A percentile compares a stretch with the other conserved stretches of the same genome.
phyloP scores from a whole-genome alignment of 2,329 filamentous ascomycete genomes.

The Stagonosporopsis rhizophila region DNA sequence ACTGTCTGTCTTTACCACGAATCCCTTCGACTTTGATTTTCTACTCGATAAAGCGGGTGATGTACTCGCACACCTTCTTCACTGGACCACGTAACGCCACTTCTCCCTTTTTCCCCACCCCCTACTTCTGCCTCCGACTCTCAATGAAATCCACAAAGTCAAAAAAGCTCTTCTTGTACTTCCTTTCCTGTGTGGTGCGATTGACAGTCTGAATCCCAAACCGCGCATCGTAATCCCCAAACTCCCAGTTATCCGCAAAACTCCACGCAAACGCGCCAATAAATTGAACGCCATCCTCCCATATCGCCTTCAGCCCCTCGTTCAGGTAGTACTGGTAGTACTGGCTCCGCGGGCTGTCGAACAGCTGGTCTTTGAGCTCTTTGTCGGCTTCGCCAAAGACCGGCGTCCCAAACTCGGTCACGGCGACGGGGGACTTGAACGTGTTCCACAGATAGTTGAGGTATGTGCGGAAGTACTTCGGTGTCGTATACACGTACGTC shows the following conservation, averaged over 20 bases:
- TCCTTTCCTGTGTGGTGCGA: constrained; percentile 58
- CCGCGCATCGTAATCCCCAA: constrained; percentile 57
- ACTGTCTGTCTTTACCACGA: neutral
- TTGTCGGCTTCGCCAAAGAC: constrained; percentile 58
- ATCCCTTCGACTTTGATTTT: too few relatives aligned
- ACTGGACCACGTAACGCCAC: too few relatives aligned
- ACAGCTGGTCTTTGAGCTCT: constrained; percentile 58
- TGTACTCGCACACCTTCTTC: too few relatives aligned
- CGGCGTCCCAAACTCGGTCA: constrained; percentile 67
- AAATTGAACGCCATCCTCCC: constrained; percentile 63
- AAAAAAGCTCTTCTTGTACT: constrained; percentile 66
- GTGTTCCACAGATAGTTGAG: constrained; percentile 67
- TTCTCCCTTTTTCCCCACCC: neutral
- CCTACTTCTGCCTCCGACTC: constrained; percentile 19
- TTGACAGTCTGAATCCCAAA: constrained; percentile 67
- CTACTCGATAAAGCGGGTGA: too few relatives aligned
- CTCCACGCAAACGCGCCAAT: constrained; percentile 63
- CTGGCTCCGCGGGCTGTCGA: constrained; percentile 60
- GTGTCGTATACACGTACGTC: constrained; percentile 65
- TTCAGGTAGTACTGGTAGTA: constrained; percentile 64
- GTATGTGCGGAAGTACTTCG: constrained; percentile 63
- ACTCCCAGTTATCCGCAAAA: constrained; percentile 63
- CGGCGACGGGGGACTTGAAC: constrained; percentile 57
- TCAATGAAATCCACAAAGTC: constrained; percentile 62
- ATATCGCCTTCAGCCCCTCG: constrained; percentile 63